Evolutionary conservation across 306 rosid genomes (phyloP).

Genomic region (Sesbania bispinosa): DNA sequence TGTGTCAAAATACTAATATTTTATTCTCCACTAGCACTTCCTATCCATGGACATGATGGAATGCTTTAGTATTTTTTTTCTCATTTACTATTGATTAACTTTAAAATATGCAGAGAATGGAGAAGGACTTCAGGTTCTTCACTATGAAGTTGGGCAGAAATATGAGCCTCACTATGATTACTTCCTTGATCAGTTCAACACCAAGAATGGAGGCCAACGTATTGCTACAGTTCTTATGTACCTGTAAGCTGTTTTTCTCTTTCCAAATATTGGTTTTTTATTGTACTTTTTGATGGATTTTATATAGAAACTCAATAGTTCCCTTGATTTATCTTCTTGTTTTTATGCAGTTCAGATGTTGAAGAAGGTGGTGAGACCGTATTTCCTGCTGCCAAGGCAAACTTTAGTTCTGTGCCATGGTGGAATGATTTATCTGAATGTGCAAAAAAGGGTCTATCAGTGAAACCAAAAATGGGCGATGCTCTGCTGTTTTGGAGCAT

Average conservation of each 20-base stretch:
- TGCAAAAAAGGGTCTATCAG: constrained; percentile 69
- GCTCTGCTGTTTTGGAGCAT: constrained; percentile 89
- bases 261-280: not conserved
- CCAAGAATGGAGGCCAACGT: constrained; percentile 83
- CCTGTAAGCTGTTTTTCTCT: constrained; percentile 48
- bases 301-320: not conserved
- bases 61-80: not conserved
- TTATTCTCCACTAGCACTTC: not conserved
- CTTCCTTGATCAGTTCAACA: constrained; percentile 77
- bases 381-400: constrained; percentile 69
- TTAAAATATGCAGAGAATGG: constrained; percentile 59
- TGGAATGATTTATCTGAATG: constrained; percentile 91
- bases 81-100: not conserved
- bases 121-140: constrained; percentile 92
- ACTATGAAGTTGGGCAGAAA: constrained; percentile 86
- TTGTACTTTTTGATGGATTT: constrained; percentile 11
- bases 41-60: not conserved
- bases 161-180: constrained; percentile 83
- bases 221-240: constrained; percentile 90
- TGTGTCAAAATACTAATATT: not conserved
- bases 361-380: constrained; percentile 94
- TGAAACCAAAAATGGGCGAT: constrained; percentile 90
- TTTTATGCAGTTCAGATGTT: constrained; percentile 71
- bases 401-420: constrained; percentile 68
- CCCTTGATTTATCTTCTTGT: not conserved